Evolutionary conservation across 176 grass and related monocot genomes (phyloP).

Genomic region (Themeda triandra): DNA sequence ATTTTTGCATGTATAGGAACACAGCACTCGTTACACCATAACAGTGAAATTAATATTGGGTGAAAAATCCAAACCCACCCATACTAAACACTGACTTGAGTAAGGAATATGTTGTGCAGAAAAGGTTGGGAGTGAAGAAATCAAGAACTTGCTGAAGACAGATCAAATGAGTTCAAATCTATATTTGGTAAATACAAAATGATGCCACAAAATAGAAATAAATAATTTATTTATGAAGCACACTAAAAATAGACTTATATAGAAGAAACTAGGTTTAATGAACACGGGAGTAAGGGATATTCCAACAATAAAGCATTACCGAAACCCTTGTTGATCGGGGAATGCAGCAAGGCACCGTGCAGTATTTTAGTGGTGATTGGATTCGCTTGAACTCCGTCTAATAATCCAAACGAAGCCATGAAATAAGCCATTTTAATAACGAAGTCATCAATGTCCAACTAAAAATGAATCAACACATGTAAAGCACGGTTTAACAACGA

Average conservation of each 20-base stretch:
- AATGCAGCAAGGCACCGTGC: conserved; percentile 86
- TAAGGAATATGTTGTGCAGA: background rate
- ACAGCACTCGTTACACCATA: background rate
- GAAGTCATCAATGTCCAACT: background rate
- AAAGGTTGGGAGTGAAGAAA: background rate
- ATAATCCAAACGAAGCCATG: conserved; percentile 20
- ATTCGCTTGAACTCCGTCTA: conserved; percentile 93
- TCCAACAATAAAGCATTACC: conserved; percentile 44
- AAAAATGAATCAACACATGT: background rate
- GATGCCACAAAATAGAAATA: background rate
- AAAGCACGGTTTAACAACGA: background rate
- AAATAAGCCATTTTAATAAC: background rate
- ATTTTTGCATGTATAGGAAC: background rate
- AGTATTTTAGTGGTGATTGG: conserved; percentile 87
- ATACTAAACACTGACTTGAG: background rate
- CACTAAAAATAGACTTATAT: background rate
- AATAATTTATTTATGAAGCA: conserved; percentile 1
- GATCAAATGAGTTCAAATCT: background rate
- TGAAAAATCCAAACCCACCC: background rate
- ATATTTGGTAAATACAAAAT: conserved; percentile 17
- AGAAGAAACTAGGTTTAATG: background rate
- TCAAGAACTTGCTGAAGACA: background rate
- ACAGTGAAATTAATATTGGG: background rate
- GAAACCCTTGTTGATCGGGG: conserved; percentile 96
- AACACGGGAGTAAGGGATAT: conserved; percentile 3